Conservation (phyloP, 805 yeast genomes). For the Kockiozyma suomiensis region DNA sequence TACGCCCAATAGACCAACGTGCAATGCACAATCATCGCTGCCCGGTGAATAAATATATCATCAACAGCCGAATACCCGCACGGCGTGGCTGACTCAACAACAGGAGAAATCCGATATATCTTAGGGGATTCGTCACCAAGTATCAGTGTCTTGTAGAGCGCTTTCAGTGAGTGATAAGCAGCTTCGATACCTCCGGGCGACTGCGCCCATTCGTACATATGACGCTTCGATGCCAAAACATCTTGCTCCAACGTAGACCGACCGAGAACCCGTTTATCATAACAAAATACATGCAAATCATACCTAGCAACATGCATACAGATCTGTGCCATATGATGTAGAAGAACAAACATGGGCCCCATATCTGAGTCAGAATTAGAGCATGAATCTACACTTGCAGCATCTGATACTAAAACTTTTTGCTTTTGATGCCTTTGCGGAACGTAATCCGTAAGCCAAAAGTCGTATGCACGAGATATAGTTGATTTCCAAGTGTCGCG, state of each 20-base stretch:
- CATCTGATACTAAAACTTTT: not conserved
- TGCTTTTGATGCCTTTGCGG: not conserved
- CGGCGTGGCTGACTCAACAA: not conserved
- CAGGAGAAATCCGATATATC: not conserved
- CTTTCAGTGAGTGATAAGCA: slow-evolving; percentile 53
- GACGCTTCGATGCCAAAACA: slow-evolving; percentile 51
- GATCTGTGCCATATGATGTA: slow-evolving; percentile 21
- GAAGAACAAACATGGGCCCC: slow-evolving; percentile 15
- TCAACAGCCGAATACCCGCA: slow-evolving; percentile 32
- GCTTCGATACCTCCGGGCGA: slow-evolving; percentile 51
- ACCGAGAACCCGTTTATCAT: slow-evolving; percentile 79
- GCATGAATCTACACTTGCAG: slow-evolving; percentile 4
- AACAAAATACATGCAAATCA: slow-evolving; percentile 76
- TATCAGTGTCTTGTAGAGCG: slow-evolving; percentile 19
- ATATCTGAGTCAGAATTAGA: not conserved
- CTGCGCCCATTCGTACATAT: slow-evolving; percentile 57
- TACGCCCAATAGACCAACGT: slow-evolving; percentile 43
- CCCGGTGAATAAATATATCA: slow-evolving; percentile 39
- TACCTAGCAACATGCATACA: slow-evolving; percentile 66
- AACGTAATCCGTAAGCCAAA: slow-evolving; percentile 52
- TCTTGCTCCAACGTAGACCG: slow-evolving; percentile 58
- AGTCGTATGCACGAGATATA: slow-evolving; percentile 67
- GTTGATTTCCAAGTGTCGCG: slow-evolving; percentile 68
- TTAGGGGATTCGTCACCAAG: slow-evolving; percentile 13
- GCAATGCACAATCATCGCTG: slow-evolving; percentile 38